Base-by-base conservation (phyloP, 139 green algal genomes). In the Mesostigma viride region DNA sequence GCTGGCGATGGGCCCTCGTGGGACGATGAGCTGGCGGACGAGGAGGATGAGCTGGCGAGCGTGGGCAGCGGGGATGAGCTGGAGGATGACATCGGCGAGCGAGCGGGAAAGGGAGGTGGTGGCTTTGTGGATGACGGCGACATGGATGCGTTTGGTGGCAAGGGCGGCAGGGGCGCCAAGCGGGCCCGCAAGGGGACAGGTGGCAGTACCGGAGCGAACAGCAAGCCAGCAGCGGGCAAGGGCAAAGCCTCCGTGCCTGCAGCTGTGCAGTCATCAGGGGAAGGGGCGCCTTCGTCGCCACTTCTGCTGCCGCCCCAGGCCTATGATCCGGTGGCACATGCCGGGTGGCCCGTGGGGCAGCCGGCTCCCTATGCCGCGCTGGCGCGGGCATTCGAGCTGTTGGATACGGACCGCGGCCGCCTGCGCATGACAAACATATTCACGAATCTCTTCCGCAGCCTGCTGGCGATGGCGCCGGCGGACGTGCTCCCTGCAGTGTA, bases 291-390 rank as follows among this genome's bases (percentile, higher is more conserved):
- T n/a, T n/a, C n/a, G n/a, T n/a, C n/a, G n/a, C n/a, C n/a, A n/a
- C n/a, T n/a, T n/a, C n/a, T n/a, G 40, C 40, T 53, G 40, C 40
- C 8, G 51, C 24, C 24, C 8, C 14, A 53, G 14, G 17, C 14
- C 14, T 53, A 53, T 53, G 40, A 53, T 53, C 40, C 40, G 14
- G 40, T 53, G 14, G 40, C 40, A 17, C 40, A 53, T 17, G 70
- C 70, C 3, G 72, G 70, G 6, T 76, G 70, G 70, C 5, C 11
- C 1, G 5, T 2, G 5, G 70, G 64, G n/a, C 66, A 74, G 30
- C 32, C 51, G 14, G 70, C 70, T 8, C 90, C 90, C 0, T 96
- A 96, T 69, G 63, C 88, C 30, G 83, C 91, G 59, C 59, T 96
- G 4, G 80, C 88, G 2, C 62, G 80, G 3, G 70, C 80, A 0